Conservation (phyloP, 495 filamentous ascomycete genomes). For the Hypomontagnella monticulosa region DNA sequence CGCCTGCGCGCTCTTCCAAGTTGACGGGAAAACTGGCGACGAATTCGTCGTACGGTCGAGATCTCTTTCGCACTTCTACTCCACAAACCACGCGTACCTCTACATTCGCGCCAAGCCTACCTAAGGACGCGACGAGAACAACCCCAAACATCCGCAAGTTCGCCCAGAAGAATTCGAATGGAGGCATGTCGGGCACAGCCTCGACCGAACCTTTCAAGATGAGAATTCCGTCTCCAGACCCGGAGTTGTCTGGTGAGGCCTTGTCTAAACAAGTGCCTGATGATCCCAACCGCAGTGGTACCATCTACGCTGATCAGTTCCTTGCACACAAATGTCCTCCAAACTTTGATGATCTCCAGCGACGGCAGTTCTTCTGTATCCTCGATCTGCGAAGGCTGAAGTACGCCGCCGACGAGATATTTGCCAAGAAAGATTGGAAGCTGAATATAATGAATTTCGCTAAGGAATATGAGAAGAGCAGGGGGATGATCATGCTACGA, state of each 20-base stretch:
- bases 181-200: slow-evolving; percentile 48
- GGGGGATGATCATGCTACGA: slow-evolving; percentile 61
- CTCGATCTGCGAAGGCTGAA: slow-evolving; percentile 62
- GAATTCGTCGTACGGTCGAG: slow-evolving; percentile 29
- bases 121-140: slow-evolving; percentile 33
- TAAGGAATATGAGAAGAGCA: slow-evolving; percentile 64
- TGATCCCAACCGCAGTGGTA: slow-evolving; percentile 51
- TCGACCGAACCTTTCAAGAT: slow-evolving; percentile 57
- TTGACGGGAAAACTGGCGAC: slow-evolving; percentile 26
- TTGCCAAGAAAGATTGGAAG: slow-evolving; percentile 62
- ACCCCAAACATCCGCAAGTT: slow-evolving; percentile 41
- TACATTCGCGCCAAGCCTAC: slow-evolving; percentile 51
- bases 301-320: slow-evolving; percentile 62
- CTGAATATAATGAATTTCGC: slow-evolving; percentile 62
- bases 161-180: slow-evolving; percentile 37
- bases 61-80: slow-evolving; percentile 54
- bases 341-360: slow-evolving; percentile 58
- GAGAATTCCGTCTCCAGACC: slow-evolving; percentile 57
- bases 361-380: slow-evolving; percentile 63
- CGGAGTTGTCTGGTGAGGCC: slow-evolving; percentile 57
- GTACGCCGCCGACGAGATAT: slow-evolving; percentile 62
- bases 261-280: slow-evolving; percentile 56
- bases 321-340: slow-evolving; percentile 58
- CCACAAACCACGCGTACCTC: slow-evolving; percentile 42
- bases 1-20: slow-evolving; percentile 27